Evolutionary conservation across 2,329 filamentous ascomycete species (phyloP).

Genomic region (Monosporascus sp.): DNA sequence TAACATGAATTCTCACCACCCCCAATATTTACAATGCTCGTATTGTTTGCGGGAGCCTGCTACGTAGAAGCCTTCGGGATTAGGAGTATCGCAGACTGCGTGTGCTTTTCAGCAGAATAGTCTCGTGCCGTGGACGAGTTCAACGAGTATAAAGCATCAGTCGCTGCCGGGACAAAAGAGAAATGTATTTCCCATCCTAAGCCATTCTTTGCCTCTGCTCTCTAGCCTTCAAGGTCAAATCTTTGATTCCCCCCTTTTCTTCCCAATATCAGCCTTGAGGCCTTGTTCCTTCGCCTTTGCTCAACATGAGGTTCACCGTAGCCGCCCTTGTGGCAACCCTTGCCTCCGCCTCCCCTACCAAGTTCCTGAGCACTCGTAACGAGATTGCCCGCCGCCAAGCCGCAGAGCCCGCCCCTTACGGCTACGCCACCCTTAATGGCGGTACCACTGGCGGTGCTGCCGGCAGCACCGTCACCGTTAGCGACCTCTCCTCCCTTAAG

Average conservation of each 20-base stretch:
- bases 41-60: not conserved
- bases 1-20: not conserved
- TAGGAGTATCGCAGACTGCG: too few species aligned
- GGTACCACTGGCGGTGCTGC: slow-evolving; percentile 41
- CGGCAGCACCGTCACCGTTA: slow-evolving; percentile 38
- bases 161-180: not conserved
- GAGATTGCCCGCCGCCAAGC: not conserved
- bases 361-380: not conserved
- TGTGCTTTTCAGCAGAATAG: too few species aligned
- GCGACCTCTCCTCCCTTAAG: slow-evolving; percentile 35
- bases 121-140: too few species aligned
- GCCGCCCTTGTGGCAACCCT: not conserved
- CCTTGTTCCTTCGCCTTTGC: not conserved
- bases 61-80: not conserved
- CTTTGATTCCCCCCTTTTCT: not conserved
- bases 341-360: not conserved
- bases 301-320: not conserved
- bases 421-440: slow-evolving; percentile 4
- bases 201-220: too few species aligned
- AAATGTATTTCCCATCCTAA: too few species aligned
- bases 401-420: not conserved
- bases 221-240: not conserved
- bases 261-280: not conserved
- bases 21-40: not conserved
- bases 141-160: not conserved